Evolutionary conservation across 306 rosid species (phyloP), one percentile per base, ranked within the genome.

Genomic region (Ammopiptanthus mongolicus): DNA sequence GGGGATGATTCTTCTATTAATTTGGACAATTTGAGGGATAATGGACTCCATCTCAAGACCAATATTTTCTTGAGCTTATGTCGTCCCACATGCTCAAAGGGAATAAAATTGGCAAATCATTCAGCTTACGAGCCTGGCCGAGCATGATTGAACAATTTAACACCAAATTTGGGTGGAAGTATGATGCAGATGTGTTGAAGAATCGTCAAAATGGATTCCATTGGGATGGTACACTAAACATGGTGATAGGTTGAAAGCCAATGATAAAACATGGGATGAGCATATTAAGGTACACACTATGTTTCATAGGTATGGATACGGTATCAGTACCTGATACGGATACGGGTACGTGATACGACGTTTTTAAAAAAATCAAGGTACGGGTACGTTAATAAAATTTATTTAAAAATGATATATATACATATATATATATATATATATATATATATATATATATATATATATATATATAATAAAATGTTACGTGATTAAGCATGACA

Each of bases 31-130:
- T 69, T 81, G 39, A 87, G 88, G 65, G 91, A 87, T 23, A 82
- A 82, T 87, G 91, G 91, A 87, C 85, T 44, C 85, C 85, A 52
- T 77, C 87, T 31, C 91, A 87, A 67, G 91, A 87, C 76, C 82
- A 42, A 19, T 87, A 64, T 74, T 87, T 84, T 79, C 73, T 84
- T 53, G 83, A 80, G 74, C 87, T 84, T 73, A 15, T 87, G 85
- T 73, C 77, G 66, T 84, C 70, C 71, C 85, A 85, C 51, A 82
- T 87, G 37, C 86, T 74, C 44, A 76, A 55, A 55, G 88, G 87
- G 78, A 84, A 82, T 48, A 87, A 79, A 80, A 84, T 80, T 23
- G 85, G 78, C 6, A 84, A 82, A 66, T 78, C 47, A 3, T 80
- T 87, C 67, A 77, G 63, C 31, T 82, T 76, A 71, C 83, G 15